Evolutionary conservation across 2,329 filamentous ascomycete genomes (phyloP), one percentile per base, ranked within the genome.

Genomic region (Trichocomaceae sp.): DNA sequence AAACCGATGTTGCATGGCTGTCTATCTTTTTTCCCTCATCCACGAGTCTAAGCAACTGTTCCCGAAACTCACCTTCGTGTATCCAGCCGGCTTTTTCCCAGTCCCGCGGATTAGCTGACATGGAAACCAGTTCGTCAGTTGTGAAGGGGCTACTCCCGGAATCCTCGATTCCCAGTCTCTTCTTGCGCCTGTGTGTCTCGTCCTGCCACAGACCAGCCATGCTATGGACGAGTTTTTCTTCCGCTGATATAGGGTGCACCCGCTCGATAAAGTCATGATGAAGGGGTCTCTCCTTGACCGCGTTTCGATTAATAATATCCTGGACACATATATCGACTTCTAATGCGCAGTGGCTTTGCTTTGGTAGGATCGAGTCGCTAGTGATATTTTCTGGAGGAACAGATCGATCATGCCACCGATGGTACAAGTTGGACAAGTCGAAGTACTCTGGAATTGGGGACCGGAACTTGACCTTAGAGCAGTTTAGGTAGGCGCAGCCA

Each of bases 161-260:
- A 59, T 83, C 77, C 5, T 73, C 73, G 47, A 86, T 76, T 1
- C 83, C 81, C 80, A 92, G 85, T 46, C 81, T 82, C 47, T 81
- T 78, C 69, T 88, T 92, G 31, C 91, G 82, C 45, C 91, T 82
- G 56, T 83, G 84, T 0, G 86, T 89, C 69, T 97, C 93, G 62
- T 96, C 90, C 66, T 84, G 85, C 93, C 93, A 99, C 2, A 99
- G 73, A 0, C 88, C 87, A 54, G 90, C 90, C 88, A 99, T 92
- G 60, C 93, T 99, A 65, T 89, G 85, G 5, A 99, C 91, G 10
- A 96, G 78, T 65, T 95, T 96, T 65, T 91, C 77, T 60, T 88
- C 84, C 0, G 78, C 70, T 0, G 82, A 75, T 19, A 86, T 69
- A 2, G 88, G 84, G 35, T 80, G 76, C 10, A 83, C 70, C 12